Evolutionary conservation across 306 rosid species (phyloP).

Genomic region (Mimosa pudica): DNA sequence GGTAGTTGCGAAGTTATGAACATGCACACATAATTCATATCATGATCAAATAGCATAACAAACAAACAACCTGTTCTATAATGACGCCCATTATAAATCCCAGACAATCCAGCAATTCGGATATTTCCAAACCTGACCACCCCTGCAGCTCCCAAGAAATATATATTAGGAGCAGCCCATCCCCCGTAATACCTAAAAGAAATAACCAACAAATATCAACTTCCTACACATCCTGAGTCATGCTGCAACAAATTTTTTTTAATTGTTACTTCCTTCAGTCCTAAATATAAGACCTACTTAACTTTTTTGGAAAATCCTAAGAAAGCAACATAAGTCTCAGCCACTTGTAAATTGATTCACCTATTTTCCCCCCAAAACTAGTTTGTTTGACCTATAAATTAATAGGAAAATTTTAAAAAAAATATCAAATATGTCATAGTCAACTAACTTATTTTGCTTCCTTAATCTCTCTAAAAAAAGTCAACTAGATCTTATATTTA

Average conservation of each 20-base stretch:
- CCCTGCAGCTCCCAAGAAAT: slow-evolving; percentile 88
- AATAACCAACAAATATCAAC: slow-evolving; percentile 18
- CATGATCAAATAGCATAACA: slow-evolving; percentile 17
- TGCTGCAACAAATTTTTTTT: not conserved
- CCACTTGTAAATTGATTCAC: too few species aligned
- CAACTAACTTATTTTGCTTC: too few species aligned
- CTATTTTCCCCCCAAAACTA: too few species aligned
- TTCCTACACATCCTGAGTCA: not conserved
- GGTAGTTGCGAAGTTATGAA: not conserved
- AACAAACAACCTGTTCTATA: slow-evolving; percentile 68
- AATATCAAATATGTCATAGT: too few species aligned
- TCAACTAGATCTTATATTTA: too few species aligned
- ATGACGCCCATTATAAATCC: slow-evolving; percentile 73
- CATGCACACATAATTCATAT: slow-evolving; percentile 22
- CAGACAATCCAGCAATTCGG: slow-evolving; percentile 93
- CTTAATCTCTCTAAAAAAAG: too few species aligned
- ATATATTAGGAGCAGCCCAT: slow-evolving; percentile 95
- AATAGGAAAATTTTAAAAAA: too few species aligned
- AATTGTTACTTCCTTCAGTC: too few species aligned
- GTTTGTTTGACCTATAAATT: too few species aligned
- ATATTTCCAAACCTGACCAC: slow-evolving; percentile 89
- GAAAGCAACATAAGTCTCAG: too few species aligned
- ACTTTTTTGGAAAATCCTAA: too few species aligned
- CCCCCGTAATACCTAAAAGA: slow-evolving; percentile 87
- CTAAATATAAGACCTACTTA: too few species aligned